A percentile compares a stretch with the other conserved stretches of the same genome.
phyloP scores from a whole-genome alignment of 345 rosid genomes.

The Eucalyptus coolabah region DNA sequence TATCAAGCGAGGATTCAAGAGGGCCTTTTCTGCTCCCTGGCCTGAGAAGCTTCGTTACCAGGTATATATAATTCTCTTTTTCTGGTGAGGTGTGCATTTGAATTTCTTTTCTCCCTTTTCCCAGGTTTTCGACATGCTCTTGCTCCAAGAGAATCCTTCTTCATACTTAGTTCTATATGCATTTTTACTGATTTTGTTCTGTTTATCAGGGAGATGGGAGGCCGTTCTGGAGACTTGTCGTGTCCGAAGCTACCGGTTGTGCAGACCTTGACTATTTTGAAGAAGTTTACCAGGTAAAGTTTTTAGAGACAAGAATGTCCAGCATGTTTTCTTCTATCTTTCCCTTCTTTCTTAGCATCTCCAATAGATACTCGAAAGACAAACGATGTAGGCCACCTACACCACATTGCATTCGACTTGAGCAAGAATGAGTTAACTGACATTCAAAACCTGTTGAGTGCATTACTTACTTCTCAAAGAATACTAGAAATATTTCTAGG shows the following conservation, averaged over 20 bases:
- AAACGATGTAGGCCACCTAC: neutral
- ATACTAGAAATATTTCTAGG: neutral
- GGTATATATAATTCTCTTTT: constrained; percentile 16
- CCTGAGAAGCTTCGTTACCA: constrained; percentile 80
- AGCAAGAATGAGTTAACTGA: neutral
- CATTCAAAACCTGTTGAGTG: neutral
- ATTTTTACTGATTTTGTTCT: neutral
- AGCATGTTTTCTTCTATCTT: neutral
- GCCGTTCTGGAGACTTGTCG: constrained; percentile 78
- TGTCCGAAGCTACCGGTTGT: constrained; percentile 84
- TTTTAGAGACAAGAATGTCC: neutral
- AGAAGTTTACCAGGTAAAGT: constrained; percentile 67
- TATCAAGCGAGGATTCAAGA: constrained; percentile 73
- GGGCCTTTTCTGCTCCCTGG: constrained; percentile 78
- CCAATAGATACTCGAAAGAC: neutral
- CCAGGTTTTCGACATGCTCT: neutral
- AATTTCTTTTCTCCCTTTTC: neutral
- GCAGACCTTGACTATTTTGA: constrained; percentile 59
- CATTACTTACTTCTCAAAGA: neutral
- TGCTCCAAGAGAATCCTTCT: neutral
- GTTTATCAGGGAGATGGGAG: constrained; percentile 71
- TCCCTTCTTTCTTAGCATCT: neutral
- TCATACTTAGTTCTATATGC: neutral
- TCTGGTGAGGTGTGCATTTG: neutral
- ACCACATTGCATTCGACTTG: neutral